Percentiles rank a stretch among this genome's conserved stretches.
Conservation (phyloP, 768 basidiomycete species). For the Psilocybe cubensis region DNA sequence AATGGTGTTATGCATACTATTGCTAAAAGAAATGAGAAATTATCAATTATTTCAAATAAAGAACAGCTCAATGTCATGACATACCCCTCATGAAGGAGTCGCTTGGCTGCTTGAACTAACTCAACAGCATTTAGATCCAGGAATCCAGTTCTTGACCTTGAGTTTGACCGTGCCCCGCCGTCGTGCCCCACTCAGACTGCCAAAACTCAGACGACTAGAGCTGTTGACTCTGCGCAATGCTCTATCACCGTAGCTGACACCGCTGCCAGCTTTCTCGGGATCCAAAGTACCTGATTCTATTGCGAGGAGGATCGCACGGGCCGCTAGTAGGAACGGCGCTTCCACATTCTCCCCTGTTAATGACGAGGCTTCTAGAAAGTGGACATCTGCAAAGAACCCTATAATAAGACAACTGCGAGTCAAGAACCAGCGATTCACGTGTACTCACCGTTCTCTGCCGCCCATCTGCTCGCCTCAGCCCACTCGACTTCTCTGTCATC, state of each 20-base stretch:
- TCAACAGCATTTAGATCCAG: constrained; percentile 72
- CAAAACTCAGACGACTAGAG: constrained; percentile 87
- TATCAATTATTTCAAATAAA: neutral
- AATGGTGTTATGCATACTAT: neutral
- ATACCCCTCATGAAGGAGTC: constrained; percentile 1
- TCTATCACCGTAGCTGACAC: constrained; percentile 96
- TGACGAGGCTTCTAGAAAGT: constrained; percentile 94
- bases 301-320: constrained; percentile 84
- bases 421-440: constrained; percentile 8
- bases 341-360: constrained; percentile 92
- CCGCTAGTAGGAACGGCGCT: constrained; percentile 87
- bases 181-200: constrained; percentile 73
- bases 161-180: constrained; percentile 63
- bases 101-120: constrained; percentile 3
- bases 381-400: constrained; percentile 61
- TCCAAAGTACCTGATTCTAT: constrained; percentile 92
- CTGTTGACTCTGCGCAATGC: constrained; percentile 89
- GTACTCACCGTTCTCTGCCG: constrained; percentile 85
- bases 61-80: neutral
- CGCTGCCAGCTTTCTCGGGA: constrained; percentile 93
- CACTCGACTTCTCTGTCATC: constrained; percentile 96
- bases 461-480: constrained; percentile 94
- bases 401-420: constrained; percentile 2
- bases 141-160: constrained; percentile 64
- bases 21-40: neutral